Evolutionary conservation across 495 filamentous ascomycete species (phyloP).

Genomic region (Penicillium diatomitis): DNA sequence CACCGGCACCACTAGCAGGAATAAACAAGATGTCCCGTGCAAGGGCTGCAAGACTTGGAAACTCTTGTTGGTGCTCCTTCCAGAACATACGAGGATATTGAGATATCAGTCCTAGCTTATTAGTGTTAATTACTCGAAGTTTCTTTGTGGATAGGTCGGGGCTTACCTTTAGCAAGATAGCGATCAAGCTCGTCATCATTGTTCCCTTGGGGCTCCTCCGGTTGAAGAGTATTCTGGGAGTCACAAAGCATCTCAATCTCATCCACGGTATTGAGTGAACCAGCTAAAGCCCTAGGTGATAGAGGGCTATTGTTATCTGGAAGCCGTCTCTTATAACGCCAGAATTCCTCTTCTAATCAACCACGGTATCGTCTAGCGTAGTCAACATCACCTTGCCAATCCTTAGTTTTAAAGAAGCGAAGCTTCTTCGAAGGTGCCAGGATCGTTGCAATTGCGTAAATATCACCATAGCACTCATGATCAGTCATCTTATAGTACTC

Average conservation of each 20-base stretch:
- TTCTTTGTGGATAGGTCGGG: background rate
- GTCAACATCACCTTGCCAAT: constrained; percentile 3
- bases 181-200: constrained; percentile 4
- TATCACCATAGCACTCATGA: too few species aligned
- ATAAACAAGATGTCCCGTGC: constrained; percentile 7
- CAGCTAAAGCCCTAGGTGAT: background rate
- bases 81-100: constrained; percentile 4
- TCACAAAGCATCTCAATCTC: constrained; percentile 6
- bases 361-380: constrained; percentile 1
- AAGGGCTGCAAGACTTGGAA: constrained; percentile 5
- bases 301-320: background rate
- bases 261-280: constrained; percentile 1
- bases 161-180: constrained; percentile 7
- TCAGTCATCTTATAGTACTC: too few species aligned
- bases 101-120: constrained; percentile 1
- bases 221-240: constrained; percentile 1
- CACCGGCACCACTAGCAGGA: constrained; percentile 8
- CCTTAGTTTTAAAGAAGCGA: constrained; percentile 6
- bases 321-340: too few species aligned
- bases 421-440: constrained; percentile 7
- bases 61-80: constrained; percentile 7
- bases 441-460: too few species aligned
- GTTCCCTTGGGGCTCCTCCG: constrained; percentile 3
- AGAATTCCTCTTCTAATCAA: constrained; percentile 3
- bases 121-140: background rate